These are phyloP conservation scores for Ormosia emarginata DNA, from an alignment of 306 rosid genomes.

Conservation along the genomic window DNA sequence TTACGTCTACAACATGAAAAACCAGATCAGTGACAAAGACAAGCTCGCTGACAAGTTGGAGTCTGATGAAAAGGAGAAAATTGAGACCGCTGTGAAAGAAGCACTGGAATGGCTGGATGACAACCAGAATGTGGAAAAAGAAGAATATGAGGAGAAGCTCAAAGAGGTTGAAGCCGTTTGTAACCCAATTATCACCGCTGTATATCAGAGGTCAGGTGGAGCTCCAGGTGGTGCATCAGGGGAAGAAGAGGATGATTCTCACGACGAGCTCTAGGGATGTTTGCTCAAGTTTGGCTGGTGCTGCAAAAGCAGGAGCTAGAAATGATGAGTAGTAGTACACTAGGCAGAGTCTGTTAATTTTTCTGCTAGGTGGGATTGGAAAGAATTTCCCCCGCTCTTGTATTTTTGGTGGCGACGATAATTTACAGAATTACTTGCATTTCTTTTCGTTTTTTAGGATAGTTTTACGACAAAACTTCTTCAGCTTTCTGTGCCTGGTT, in stretches of 20 bases:
- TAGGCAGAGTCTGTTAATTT: constrained; percentile 43
- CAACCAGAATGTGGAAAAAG: constrained; percentile 86
- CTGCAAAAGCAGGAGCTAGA: constrained; percentile 17
- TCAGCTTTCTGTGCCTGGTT: background rate
- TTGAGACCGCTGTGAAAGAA: constrained; percentile 88
- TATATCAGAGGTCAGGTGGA: constrained; percentile 90
- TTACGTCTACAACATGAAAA: constrained; percentile 91
- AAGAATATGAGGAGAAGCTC: constrained; percentile 93
- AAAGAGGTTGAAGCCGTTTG: constrained; percentile 96
- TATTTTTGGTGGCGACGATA: constrained; percentile 40
- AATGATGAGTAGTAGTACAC: constrained; percentile 34
- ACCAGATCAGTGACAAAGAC: constrained; percentile 90
- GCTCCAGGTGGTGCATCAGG: constrained; percentile 58
- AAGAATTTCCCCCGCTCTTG: constrained; percentile 29
- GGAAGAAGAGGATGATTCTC: constrained; percentile 81
- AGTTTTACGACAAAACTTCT: constrained; percentile 17
- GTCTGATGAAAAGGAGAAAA: constrained; percentile 86
- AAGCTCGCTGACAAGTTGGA: constrained; percentile 96
- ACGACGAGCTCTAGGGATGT: constrained; percentile 72
- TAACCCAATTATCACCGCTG: constrained; percentile 84
- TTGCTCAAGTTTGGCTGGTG: constrained; percentile 7
- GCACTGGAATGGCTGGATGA: constrained; percentile 98
- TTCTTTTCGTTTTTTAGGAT: background rate
- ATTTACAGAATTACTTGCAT: constrained; percentile 31
- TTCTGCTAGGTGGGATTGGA: constrained; percentile 33